phyloP scores from a whole-genome alignment of 495 filamentous ascomycete genomes.

The Hyaloscypha bicolor region DNA sequence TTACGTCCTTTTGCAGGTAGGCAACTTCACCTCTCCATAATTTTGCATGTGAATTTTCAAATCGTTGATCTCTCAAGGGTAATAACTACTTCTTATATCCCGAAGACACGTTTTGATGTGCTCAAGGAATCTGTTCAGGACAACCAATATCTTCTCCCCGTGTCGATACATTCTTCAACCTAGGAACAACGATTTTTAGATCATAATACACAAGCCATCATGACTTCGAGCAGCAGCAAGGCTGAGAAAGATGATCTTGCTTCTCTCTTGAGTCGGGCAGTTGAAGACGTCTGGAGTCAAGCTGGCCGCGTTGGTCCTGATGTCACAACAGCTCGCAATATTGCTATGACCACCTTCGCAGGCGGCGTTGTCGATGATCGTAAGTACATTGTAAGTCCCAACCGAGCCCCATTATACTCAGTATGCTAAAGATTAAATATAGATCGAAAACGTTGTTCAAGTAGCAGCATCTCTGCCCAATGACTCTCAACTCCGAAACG shows the following conservation, averaged over 20 bases:
- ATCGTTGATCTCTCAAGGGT: too few species aligned
- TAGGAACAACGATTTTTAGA: slow-evolving; percentile 47
- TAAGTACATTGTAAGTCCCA: not conserved
- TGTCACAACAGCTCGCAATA: slow-evolving; percentile 39
- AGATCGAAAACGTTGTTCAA: slow-evolving; percentile 67
- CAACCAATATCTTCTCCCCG: slow-evolving; percentile 67
- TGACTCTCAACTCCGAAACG: slow-evolving; percentile 60
- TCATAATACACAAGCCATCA: not conserved
- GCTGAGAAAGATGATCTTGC: not conserved
- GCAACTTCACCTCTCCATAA: too few species aligned
- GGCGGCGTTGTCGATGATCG: not conserved
- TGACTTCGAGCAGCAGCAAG: not conserved
- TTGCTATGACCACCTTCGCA: not conserved
- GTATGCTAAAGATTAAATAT: not conserved
- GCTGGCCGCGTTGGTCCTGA: not conserved
- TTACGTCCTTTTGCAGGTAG: too few species aligned
- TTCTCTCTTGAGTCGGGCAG: too few species aligned
- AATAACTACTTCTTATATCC: not conserved
- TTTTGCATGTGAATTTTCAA: too few species aligned
- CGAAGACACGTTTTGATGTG: slow-evolving; percentile 40
- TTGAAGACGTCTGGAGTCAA: too few species aligned
- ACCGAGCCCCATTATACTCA: not conserved
- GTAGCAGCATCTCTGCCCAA: slow-evolving; percentile 67
- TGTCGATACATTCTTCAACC: slow-evolving; percentile 67
- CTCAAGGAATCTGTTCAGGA: slow-evolving; percentile 63